Percentiles rank a stretch among this genome's conserved stretches.
phyloP scores from a whole-genome alignment of 2,329 filamentous ascomycete species.

The Hawksworthiomyces lignivorus region DNA sequence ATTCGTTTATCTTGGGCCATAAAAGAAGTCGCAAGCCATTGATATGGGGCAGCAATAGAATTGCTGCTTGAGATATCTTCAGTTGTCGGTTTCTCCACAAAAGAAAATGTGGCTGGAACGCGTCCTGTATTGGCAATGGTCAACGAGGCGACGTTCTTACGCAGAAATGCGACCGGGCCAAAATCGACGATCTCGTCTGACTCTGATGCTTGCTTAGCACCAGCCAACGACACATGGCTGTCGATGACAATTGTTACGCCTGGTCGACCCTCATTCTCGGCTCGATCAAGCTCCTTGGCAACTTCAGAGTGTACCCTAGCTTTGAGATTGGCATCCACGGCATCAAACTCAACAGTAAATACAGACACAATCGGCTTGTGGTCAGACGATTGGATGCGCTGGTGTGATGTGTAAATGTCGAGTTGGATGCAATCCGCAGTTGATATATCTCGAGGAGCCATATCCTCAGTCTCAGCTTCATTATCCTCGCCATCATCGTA shows the following conservation, averaged over 20 bases:
- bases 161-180: slow-evolving; percentile 63
- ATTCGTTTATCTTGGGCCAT: slow-evolving; percentile 35
- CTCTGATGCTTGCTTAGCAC: not conserved
- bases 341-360: slow-evolving; percentile 79
- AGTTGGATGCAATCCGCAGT: slow-evolving; percentile 46
- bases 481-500: slow-evolving; percentile 49
- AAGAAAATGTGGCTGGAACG: slow-evolving; percentile 69
- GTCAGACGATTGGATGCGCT: slow-evolving; percentile 84
- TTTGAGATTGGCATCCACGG: slow-evolving; percentile 78
- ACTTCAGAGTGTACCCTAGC: slow-evolving; percentile 79
- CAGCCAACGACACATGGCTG: slow-evolving; percentile 31
- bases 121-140: slow-evolving; percentile 91
- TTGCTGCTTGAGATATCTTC: slow-evolving; percentile 29
- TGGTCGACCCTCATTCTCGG: slow-evolving; percentile 41
- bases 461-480: slow-evolving; percentile 34
- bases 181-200: slow-evolving; percentile 56
- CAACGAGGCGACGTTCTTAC: slow-evolving; percentile 56
- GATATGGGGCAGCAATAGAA: slow-evolving; percentile 28
- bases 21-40: slow-evolving; percentile 67
- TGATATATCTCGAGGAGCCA: too few relatives aligned
- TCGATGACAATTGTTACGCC: slow-evolving; percentile 57
- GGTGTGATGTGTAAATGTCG: slow-evolving; percentile 75
- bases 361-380: slow-evolving; percentile 86
- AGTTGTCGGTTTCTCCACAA: slow-evolving; percentile 62
- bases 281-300: slow-evolving; percentile 77